Percentiles rank a stretch among this genome's conserved stretches.
Conservation (phyloP, 1,284 basidiomycete species). For the Ustilago xerochloae region DNA sequence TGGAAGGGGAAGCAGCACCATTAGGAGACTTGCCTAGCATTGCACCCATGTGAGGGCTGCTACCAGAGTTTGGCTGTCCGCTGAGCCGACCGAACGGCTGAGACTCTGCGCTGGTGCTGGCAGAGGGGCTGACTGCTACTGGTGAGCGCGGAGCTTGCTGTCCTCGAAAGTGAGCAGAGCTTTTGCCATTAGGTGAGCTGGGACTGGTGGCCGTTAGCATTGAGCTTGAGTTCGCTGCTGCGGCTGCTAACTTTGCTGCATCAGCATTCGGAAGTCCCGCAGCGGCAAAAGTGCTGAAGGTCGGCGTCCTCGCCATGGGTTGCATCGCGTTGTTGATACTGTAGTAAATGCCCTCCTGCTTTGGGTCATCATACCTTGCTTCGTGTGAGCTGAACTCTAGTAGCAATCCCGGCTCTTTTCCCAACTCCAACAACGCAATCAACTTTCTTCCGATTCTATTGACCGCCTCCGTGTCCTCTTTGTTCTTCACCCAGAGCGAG, state of each 20-base stretch:
- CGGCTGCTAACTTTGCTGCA: not conserved
- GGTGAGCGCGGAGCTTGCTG: constrained; percentile 1
- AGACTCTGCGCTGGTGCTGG: not conserved
- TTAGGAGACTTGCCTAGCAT: constrained; percentile 1
- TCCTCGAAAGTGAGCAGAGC: not conserved
- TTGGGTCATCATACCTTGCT: not conserved
- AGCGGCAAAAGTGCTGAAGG: constrained; percentile 1
- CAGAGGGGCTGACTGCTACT: constrained; percentile 1
- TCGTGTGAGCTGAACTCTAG: constrained; percentile 48
- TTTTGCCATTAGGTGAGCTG: constrained; percentile 13
- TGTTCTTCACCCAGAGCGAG: constrained; percentile 85
- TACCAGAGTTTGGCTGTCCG: not conserved
- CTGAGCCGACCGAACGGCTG: constrained; percentile 6
- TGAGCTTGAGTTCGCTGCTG: not conserved
- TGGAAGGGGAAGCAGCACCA: not conserved
- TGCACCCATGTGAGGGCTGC: not conserved
- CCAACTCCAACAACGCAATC: constrained; percentile 36
- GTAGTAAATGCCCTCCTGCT: constrained; percentile 14
- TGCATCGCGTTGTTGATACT: constrained; percentile 23
- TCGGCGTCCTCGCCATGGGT: constrained; percentile 12
- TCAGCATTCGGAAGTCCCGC: constrained; percentile 3
- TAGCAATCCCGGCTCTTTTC: constrained; percentile 31
- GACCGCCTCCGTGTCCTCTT: constrained; percentile 82
- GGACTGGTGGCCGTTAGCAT: constrained; percentile 1
- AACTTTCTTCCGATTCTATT: constrained; percentile 82